Evolutionary conservation across 1,284 basidiomycete species (phyloP).

Genomic region (Amylostereum chailletii): DNA sequence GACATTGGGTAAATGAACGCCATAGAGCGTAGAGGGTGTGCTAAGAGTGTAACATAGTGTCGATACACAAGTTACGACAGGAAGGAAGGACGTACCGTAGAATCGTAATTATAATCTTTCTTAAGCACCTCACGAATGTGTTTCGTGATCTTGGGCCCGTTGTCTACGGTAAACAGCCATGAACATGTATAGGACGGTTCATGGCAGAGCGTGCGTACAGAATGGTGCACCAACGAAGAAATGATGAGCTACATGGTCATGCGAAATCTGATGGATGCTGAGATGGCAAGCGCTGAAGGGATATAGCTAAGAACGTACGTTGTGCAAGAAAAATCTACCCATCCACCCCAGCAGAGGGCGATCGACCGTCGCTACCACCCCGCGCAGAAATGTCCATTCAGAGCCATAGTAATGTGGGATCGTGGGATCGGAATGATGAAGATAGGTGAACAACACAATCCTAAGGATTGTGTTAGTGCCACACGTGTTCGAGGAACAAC

Average conservation of each 20-base stretch:
- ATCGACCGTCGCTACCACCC: conserved; percentile 41
- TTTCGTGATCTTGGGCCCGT: conserved; percentile 23
- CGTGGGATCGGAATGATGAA: conserved; percentile 67
- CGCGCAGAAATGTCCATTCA: conserved; percentile 45
- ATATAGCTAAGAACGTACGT: conserved; percentile 18
- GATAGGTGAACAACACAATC: conserved; percentile 60
- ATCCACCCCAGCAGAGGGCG: conserved; percentile 41
- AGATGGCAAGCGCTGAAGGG: neutral
- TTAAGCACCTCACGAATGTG: conserved; percentile 19
- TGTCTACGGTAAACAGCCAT: conserved; percentile 12
- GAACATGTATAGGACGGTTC: no score
- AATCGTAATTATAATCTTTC: conserved; percentile 22
- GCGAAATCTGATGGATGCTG: conserved; percentile 24
- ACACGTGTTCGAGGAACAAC: conserved; percentile 14
- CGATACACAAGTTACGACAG: neutral
- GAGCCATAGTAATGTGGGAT: conserved; percentile 43
- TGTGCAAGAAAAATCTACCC: conserved; percentile 47
- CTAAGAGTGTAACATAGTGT: conserved; percentile 10
- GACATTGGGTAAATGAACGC: conserved; percentile 29
- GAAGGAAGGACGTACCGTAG: conserved; percentile 1
- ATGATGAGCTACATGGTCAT: conserved; percentile 42
- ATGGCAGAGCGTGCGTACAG: conserved; percentile 22
- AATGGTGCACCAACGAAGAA: conserved; percentile 47
- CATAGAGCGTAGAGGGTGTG: conserved; percentile 25
- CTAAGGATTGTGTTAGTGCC: conserved; percentile 14